Conservation (phyloP, 768 basidiomycete species). For the Termitomyces sp. region DNA sequence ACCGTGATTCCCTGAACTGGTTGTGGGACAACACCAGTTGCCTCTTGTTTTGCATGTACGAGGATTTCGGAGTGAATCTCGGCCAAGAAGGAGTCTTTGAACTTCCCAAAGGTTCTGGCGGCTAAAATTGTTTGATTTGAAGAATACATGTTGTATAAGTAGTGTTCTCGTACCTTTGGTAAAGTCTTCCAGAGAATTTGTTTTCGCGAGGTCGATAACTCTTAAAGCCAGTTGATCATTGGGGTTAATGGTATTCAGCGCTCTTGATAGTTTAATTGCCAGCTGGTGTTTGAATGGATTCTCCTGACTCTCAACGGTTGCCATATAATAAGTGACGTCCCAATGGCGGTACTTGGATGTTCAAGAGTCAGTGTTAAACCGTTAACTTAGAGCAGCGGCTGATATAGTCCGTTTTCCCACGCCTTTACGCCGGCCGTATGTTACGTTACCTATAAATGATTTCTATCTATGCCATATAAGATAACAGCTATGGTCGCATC, state of each 20-base stretch:
- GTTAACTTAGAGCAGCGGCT: not conserved
- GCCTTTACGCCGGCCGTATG: not conserved
- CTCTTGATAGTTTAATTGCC: constrained; percentile 76
- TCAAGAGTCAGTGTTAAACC: not conserved
- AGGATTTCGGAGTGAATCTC: constrained; percentile 79
- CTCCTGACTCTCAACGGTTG: not conserved
- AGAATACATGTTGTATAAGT: constrained; percentile 1
- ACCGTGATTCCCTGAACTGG: constrained; percentile 75
- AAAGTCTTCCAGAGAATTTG: constrained; percentile 59
- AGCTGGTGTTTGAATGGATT: constrained; percentile 61
- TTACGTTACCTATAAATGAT: not conserved
- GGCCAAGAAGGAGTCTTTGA: constrained; percentile 69
- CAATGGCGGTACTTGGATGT: not conserved
- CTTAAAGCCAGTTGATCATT: constrained; percentile 78
- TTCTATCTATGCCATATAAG: too few species aligned
- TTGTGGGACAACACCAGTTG: constrained; percentile 45
- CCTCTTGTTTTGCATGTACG: constrained; percentile 64
- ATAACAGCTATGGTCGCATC: too few species aligned
- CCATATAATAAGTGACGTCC: not conserved
- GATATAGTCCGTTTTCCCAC: not conserved
- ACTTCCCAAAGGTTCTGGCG: constrained; percentile 81
- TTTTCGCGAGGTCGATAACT: constrained; percentile 77
- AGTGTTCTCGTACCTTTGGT: constrained; percentile 47
- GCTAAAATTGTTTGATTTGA: constrained; percentile 33
- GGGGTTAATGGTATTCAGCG: constrained; percentile 74